Conservation (phyloP, 306 rosid genomes). For the Inga oerstediana region DNA sequence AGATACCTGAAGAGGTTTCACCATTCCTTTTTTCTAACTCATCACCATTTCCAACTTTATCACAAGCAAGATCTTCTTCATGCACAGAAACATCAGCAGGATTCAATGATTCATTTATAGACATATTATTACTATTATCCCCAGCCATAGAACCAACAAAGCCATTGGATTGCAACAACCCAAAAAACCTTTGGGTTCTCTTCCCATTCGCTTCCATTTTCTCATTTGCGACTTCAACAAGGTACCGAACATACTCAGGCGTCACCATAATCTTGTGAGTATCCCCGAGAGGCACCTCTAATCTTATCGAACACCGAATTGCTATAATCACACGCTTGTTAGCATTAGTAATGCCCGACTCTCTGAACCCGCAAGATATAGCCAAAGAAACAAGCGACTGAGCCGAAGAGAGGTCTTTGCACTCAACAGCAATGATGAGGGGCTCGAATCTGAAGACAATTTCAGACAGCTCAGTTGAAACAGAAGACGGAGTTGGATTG, state of each 20-base stretch:
- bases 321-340: conserved; percentile 84
- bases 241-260: conserved; percentile 68
- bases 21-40: conserved; percentile 35
- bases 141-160: conserved; percentile 16
- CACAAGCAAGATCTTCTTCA: conserved; percentile 26
- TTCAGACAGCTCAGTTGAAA: conserved; percentile 37
- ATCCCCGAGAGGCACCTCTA: conserved; percentile 85
- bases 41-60: conserved; percentile 36
- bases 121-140: background rate
- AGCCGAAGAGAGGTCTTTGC: conserved; percentile 74
- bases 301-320: conserved; percentile 81
- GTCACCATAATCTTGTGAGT: conserved; percentile 59
- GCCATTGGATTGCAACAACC: conserved; percentile 43
- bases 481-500: conserved; percentile 35
- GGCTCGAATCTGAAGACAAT: conserved; percentile 94
- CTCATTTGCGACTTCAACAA: conserved; percentile 70
- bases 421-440: conserved; percentile 82
- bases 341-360: conserved; percentile 80
- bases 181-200: conserved; percentile 75
- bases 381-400: conserved; percentile 79
- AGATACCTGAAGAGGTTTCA: conserved; percentile 53
- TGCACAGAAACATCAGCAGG: background rate
- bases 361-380: conserved; percentile 87
- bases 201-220: conserved; percentile 83
- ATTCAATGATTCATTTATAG: conserved; percentile 4